Base-by-base conservation (phyloP, 768 basidiomycete species). In the Leccinum longicurvipes region DNA sequence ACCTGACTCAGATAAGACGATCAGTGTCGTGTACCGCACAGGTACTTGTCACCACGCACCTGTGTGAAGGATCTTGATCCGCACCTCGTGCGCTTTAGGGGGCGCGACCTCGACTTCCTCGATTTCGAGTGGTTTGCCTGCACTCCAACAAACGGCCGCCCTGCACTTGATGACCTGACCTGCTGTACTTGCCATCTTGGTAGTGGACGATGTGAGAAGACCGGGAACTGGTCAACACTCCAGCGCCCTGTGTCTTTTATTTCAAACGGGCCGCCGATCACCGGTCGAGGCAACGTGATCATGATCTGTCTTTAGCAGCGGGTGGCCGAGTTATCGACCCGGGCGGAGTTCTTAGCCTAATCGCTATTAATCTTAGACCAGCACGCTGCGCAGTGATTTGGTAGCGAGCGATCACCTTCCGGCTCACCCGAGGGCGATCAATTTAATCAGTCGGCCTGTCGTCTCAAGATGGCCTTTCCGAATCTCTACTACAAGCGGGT, bases 101-200 rank as follows among this genome's bases (percentile, higher is more conserved):
- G 96, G 95, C 19, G 89, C 91, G 21, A 99, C 97, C 65, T 97
- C 89, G 63, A 99, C 85, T 36, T 93, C 85, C 73, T 98, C 96
- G 65, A 98, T 76, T 67, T 86, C 84, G 59, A 98, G 82, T 47
- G 82, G 82, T 72, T 93, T 82, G 61, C 89, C 89, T 12, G 95
- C 93, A 53, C 81, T 92, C 97, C 96, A 99, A 72, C 93, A 96
- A 56, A 99, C 86, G 36, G 92, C 91, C 31, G 93, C 95, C 72
- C 93, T 96, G 79, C 96, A 82, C 68, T 83, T 82, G 85, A 96
- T 77, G 72, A 73, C 70, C 72, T 90, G 86, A 60, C 93, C 93
- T 63, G 72, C 77, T 47, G 91, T 93, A 59, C 76, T 76, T 36
- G 87, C 83, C 91, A 93, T 94, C 57, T 52, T 61, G 47, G 10